Evolutionary conservation across 192 early-diverging fungal species (phyloP).

Genomic region (Helicostylum pulchrum): DNA sequence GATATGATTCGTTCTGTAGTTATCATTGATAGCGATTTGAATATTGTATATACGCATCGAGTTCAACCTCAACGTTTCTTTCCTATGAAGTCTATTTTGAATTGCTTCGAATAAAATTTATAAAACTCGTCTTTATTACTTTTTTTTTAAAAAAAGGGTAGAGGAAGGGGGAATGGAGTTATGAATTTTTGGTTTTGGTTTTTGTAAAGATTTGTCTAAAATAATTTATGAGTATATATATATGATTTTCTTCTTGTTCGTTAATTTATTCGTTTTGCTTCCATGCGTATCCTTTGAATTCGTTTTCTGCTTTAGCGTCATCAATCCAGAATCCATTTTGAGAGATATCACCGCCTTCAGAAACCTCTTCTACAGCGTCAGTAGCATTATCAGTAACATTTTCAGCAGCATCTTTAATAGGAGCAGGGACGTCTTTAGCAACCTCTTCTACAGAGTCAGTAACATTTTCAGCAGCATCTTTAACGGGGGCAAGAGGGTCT

Average conservation of each 20-base stretch:
- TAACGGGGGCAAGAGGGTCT: background rate
- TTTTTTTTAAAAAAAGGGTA: no score
- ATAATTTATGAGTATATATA: no score
- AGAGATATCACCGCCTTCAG: background rate
- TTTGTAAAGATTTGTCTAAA: no score
- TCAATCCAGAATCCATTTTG: background rate
- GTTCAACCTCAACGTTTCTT: background rate
- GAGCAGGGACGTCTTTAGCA: background rate
- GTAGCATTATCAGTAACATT: background rate
- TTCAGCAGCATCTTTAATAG: background rate
- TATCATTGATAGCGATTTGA: slow-evolving; percentile 1
- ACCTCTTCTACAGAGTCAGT: no score
- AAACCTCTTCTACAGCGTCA: background rate
- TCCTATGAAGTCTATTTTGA: slow-evolving; percentile 3
- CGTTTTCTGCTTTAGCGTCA: background rate
- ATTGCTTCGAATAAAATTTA: background rate
- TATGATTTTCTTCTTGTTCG: no score
- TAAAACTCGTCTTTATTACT: no score
- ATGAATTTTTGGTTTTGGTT: no score
- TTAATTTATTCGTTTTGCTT: background rate
- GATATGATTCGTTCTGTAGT: slow-evolving; percentile 3
- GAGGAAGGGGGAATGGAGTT: no score
- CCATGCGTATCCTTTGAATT: background rate
- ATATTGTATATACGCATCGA: background rate
- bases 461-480: background rate